These are phyloP conservation scores for Tribonema minus DNA, from an alignment of 108 stramenopile species.

Conservation along the genomic window DNA sequence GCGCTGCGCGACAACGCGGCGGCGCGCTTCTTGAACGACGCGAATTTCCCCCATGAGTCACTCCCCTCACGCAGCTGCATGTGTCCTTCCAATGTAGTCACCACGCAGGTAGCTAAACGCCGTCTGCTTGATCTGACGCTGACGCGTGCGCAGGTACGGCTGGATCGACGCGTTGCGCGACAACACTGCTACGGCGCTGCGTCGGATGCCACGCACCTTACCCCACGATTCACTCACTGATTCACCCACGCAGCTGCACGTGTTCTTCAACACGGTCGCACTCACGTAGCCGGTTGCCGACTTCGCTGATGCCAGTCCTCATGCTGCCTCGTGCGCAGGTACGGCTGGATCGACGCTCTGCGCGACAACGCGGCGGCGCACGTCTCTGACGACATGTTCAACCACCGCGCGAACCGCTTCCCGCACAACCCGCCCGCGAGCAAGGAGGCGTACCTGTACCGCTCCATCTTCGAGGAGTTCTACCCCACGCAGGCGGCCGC, in stretches of 20 bases:
- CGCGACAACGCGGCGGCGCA: constrained; percentile 76
- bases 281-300: too few relatives aligned
- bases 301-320: too few relatives aligned
- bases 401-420: constrained; percentile 80
- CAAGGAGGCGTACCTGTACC: constrained; percentile 92
- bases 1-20: constrained; percentile 82
- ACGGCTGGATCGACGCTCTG: constrained; percentile 93
- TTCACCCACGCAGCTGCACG: too few relatives aligned
- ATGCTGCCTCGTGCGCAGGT: too few relatives aligned
- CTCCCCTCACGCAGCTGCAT: constrained; percentile 94
- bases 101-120: too few relatives aligned
- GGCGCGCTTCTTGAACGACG: constrained; percentile 64
- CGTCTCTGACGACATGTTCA: constrained; percentile 79
- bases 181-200: constrained; percentile 78
- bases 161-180: constrained; percentile 93
- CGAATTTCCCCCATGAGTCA: constrained; percentile 79
- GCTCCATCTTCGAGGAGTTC: constrained; percentile 89
- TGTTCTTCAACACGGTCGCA: too few relatives aligned
- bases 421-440: constrained; percentile 94
- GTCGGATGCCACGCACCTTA: not conserved
- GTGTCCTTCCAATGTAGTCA: too few relatives aligned
- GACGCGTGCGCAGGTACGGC: too few relatives aligned
- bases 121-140: too few relatives aligned
- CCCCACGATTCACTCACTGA: too few relatives aligned
- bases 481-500: constrained; percentile 94